Base-by-base conservation (phyloP, 306 rosid genomes). In the Begonia fuchsioides region DNA sequence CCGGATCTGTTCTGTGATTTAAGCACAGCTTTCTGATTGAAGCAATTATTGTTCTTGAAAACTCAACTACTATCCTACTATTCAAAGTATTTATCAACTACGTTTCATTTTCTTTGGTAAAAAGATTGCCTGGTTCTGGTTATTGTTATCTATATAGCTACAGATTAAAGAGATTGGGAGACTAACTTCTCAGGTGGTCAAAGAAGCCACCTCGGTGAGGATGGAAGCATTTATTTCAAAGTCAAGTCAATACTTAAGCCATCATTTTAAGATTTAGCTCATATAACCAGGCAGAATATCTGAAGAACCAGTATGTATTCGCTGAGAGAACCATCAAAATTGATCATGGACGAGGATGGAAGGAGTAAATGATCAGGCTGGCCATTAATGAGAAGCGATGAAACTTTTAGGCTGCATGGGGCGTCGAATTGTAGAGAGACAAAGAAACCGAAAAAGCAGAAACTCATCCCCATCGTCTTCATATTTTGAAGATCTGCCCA, bases 401-500 rank as follows among this genome's bases (percentile, higher is more conserved):
- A 44, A 13, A 10, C 45, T 13, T 43, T 44, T 56, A 56, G 60
- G 60, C 39, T 13, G 11, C 45, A 8, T 13, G 41, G 50, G 50
- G 17, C 16, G 50, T 15, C 50, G 14, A 5, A 47, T n/a, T 13
- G 20, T 47, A 15, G 10, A 26, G 17, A 16, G 17, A 47, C 50
- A 47, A 11, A 13, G 8, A 47, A 47, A 15, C 50, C 16, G 17
- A 13, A 47, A 47, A 5, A 47, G 26, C 18, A 47, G 20, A 8
- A 26, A 8, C 35, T 26, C 35, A 26, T 26, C 35, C 35, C 8
- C 35, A 26, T 26, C 35, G 35, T 26, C 35, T 3, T 26, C 7
- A 26, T 26, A 26, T 26, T 26, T 2, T 26, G 35, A 26, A 26
- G 35, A 26, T 26, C 35, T 26, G 35, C 35, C 35, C 35, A 26